Evolutionary conservation across 2,329 filamentous ascomycete genomes (phyloP), one percentile per base, ranked within the genome.

Genomic region (Ophiostoma quercus): DNA sequence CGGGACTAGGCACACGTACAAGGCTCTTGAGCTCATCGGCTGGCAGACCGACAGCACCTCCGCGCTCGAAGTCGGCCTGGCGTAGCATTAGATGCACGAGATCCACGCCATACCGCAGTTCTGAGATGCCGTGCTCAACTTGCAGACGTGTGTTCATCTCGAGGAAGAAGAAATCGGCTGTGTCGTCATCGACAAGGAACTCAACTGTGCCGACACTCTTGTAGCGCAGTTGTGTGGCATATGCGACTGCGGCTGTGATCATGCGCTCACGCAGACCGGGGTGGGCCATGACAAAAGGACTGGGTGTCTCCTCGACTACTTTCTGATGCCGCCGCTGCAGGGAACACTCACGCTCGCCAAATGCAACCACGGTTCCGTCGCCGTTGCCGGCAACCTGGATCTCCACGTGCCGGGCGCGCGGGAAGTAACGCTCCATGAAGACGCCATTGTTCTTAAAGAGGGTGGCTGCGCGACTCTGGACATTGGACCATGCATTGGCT

Each of bases 291-390:
- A 66, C n/a, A 70, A 87, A 87, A 0, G 86, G 86, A 71, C 83
- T 85, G 0, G 88, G 87, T n/a, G 84, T 86, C 75, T 89, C 87
- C 74, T 88, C 87, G 34, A 89, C 83, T 51, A 89, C 85, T 73
- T 89, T 89, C 74, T 89, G 87, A 74, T 89, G 85, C 63, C 87
- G 79, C 68, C 87, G 77, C 74, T 89, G 87, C 16, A 89, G 84
- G 0, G 85, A 87, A 74, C 87, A 89, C 71, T 89, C 87, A 39
- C 87, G 79, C 73, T 89, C 87, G 11, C 85, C 84, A 68, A 88
- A 83, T 57, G 82, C 80, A 3, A 88, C 81, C 14, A 84, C 85
- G 69, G 84, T 79, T 0, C 84, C 85, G 43, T 81, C 77, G 0
- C 83, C 82, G 70, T 89, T 86, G 32, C 87, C 87, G 72, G 88